phyloP scores from a whole-genome alignment of 345 rosid species.

The Salix udensis region DNA sequence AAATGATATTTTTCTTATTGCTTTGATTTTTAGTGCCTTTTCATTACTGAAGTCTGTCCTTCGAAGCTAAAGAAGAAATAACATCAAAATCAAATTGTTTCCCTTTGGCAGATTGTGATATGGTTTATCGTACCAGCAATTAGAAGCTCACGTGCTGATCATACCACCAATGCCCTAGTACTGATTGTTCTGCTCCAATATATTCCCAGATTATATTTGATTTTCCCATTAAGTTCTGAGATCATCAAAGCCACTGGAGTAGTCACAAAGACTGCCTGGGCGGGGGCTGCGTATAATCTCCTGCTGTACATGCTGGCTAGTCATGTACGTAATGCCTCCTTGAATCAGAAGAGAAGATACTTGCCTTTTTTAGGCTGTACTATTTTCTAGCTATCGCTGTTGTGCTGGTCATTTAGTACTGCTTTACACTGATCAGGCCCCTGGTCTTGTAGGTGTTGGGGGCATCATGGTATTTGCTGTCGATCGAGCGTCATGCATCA shows the following conservation, averaged over 20 bases:
- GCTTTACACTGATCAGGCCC: background rate
- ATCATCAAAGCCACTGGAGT: constrained; percentile 72
- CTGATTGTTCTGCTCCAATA: constrained; percentile 79
- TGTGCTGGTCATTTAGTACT: background rate
- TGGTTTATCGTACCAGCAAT: constrained; percentile 71
- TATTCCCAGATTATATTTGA: constrained; percentile 63
- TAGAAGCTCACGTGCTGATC: constrained; percentile 58
- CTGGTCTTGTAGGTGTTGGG: constrained; percentile 59
- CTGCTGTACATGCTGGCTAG: constrained; percentile 77
- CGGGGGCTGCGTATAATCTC: constrained; percentile 93
- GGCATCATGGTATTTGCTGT: constrained; percentile 80
- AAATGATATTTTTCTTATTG: no score
- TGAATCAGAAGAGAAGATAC: background rate
- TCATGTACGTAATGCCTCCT: constrained; percentile 51
- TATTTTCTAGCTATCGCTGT: background rate
- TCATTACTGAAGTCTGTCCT: background rate
- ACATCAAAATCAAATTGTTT: background rate
- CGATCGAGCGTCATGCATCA: constrained; percentile 64
- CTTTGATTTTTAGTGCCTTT: background rate
- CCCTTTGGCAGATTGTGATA: constrained; percentile 61
- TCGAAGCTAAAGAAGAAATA: constrained; percentile 1
- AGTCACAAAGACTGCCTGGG: constrained; percentile 89
- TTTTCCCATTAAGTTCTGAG: constrained; percentile 68
- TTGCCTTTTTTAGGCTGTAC: background rate
- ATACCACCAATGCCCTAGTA: constrained; percentile 70